Evolutionary conservation across 371 early-diverging fungal species (phyloP).

Genomic region (Mucor circinelloides): DNA sequence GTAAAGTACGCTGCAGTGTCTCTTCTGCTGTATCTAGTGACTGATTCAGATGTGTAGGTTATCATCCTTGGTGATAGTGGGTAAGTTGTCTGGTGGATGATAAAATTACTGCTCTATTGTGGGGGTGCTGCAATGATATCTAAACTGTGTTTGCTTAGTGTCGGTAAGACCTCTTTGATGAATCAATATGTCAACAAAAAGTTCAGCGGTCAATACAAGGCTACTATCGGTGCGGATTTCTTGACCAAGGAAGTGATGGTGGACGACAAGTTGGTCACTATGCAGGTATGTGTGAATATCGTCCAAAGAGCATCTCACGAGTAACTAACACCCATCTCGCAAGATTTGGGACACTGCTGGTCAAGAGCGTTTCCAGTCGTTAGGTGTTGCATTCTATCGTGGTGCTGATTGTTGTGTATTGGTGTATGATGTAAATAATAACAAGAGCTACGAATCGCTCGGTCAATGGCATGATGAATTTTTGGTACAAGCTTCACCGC

Average conservation of each 20-base stretch:
- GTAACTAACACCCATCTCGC: too few relatives aligned
- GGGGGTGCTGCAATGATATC: not conserved
- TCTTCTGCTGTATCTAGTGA: not conserved
- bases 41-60: conserved; percentile 7
- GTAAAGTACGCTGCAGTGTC: not conserved
- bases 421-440: conserved; percentile 95
- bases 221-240: conserved; percentile 99
- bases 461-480: conserved; percentile 97
- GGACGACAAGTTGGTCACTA: conserved; percentile 80
- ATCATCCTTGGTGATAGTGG: conserved; percentile 29
- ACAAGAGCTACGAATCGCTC: conserved; percentile 91
- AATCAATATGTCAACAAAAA: conserved; percentile 98
- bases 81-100: conserved; percentile 8
- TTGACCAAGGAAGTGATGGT: conserved; percentile 96
- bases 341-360: conserved; percentile 95
- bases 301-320: not conserved
- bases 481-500: conserved; percentile 88
- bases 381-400: conserved; percentile 97
- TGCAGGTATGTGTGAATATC: conserved; percentile 71
- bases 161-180: conserved; percentile 99
- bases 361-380: conserved; percentile 96
- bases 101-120: not conserved
- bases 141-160: conserved; percentile 30
- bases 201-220: conserved; percentile 98
- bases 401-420: conserved; percentile 99